phyloP scores from a whole-genome alignment of 2,329 filamentous ascomycete species.

The Fusarium sp. region DNA sequence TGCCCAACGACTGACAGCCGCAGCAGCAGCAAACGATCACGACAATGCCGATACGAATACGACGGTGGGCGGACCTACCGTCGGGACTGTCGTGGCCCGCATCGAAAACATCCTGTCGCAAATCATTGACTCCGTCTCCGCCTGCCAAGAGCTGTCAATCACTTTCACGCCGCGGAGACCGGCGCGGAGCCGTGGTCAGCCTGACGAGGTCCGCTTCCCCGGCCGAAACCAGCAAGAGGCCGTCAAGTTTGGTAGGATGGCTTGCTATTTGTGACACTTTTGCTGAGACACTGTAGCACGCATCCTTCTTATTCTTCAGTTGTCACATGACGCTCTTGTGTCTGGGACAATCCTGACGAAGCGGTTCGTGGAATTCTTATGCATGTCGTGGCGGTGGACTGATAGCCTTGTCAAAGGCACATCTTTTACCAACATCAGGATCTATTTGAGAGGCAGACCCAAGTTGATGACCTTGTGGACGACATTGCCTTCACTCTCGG shows the following conservation, averaged over 20 bases:
- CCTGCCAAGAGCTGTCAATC: constrained; percentile 45
- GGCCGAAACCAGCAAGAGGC: constrained; percentile 61
- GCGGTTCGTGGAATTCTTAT: constrained; percentile 58
- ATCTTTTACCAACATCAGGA: constrained; percentile 83
- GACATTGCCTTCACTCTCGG: constrained; percentile 78
- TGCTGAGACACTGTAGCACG: constrained; percentile 56
- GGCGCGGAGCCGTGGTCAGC: constrained; percentile 10
- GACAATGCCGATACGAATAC: constrained; percentile 41
- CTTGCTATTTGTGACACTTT: neutral
- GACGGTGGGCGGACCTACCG: constrained; percentile 10
- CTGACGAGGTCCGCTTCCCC: constrained; percentile 57
- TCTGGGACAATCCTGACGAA: constrained; percentile 70
- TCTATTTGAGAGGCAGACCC: constrained; percentile 75
- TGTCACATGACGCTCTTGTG: constrained; percentile 69
- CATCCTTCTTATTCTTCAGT: constrained; percentile 68
- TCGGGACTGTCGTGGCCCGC: constrained; percentile 46
- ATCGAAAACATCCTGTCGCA: constrained; percentile 53
- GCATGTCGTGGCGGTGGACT: neutral
- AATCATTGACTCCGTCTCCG: constrained; percentile 45
- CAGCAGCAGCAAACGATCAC: neutral
- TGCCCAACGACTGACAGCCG: constrained; percentile 1
- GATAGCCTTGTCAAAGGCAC: constrained; percentile 64
- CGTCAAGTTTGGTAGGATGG: constrained; percentile 62
- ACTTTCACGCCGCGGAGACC: constrained; percentile 39
- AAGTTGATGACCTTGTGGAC: constrained; percentile 80